Evolutionary conservation across 805 yeast genomes (phyloP).

Genomic region (Teunomyces gatunensis): DNA sequence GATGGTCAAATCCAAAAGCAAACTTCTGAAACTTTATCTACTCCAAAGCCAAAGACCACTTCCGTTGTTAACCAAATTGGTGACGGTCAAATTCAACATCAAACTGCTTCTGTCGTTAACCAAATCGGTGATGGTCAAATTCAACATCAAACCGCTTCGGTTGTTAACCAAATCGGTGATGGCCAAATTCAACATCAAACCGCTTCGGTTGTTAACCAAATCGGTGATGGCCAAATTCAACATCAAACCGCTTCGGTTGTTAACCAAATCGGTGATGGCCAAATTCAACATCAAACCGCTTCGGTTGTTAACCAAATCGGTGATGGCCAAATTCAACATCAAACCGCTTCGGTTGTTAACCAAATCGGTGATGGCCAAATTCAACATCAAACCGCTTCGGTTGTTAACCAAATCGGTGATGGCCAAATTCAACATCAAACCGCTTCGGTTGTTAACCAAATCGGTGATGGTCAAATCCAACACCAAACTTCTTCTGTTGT

Average conservation of each 20-base stretch:
- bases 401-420: conserved; percentile 46
- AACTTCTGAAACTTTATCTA: conserved; percentile 39
- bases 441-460: conserved; percentile 22
- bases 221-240: conserved; percentile 31
- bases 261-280: conserved; percentile 23
- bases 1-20: conserved; percentile 62
- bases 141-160: conserved; percentile 43
- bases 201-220: conserved; percentile 22
- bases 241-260: conserved; percentile 24
- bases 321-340: conserved; percentile 27
- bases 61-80: conserved; percentile 29
- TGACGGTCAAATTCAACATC: conserved; percentile 27
- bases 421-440: conserved; percentile 44
- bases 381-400: conserved; percentile 43
- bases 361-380: conserved; percentile 50
- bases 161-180: conserved; percentile 46
- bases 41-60: conserved; percentile 33
- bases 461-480: conserved; percentile 31
- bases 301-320: conserved; percentile 20
- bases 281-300: conserved; percentile 24
- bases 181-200: conserved; percentile 44
- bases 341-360: conserved; percentile 29
- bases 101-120: conserved; percentile 29
- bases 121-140: conserved; percentile 50
- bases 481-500: conserved; percentile 23